Percentiles rank a stretch among this genome's conserved stretches.
Evolutionary conservation across 2,329 filamentous ascomycete species (phyloP).

Genomic region (Phoma sp.): DNA sequence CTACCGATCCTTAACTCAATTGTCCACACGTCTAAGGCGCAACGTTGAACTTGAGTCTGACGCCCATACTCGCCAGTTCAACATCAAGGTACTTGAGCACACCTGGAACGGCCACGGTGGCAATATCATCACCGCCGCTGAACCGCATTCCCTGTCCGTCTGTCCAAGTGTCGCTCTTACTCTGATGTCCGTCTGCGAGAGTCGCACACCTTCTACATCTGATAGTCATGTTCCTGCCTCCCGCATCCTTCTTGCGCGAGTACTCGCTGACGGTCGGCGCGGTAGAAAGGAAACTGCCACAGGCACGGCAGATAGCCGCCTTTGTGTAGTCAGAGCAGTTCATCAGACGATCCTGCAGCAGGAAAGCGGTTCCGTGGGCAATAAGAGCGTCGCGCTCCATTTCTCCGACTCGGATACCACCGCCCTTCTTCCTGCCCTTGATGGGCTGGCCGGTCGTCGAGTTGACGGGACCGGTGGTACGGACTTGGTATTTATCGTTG

Average conservation of each 20-base stretch:
- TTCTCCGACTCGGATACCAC: constrained; percentile 98
- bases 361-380: constrained; percentile 92
- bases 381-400: constrained; percentile 98
- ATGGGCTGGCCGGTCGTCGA: constrained; percentile 93
- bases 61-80: constrained; percentile 94
- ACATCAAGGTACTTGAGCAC: constrained; percentile 94
- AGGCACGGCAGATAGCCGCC: constrained; percentile 87
- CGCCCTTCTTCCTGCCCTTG: constrained; percentile 94
- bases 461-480: constrained; percentile 92
- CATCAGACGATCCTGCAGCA: constrained; percentile 93
- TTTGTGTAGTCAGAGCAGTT: constrained; percentile 96
- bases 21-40: constrained; percentile 48
- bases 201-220: constrained; percentile 81
- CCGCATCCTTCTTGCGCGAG: constrained; percentile 68
- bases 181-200: constrained; percentile 54
- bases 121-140: constrained; percentile 89
- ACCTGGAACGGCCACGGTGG: constrained; percentile 88
- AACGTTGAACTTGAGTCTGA: constrained; percentile 92
- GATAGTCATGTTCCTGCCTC: constrained; percentile 71
- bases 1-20: background rate
- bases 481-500: constrained; percentile 98
- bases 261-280: constrained; percentile 72
- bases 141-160: constrained; percentile 86
- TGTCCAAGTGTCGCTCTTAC: constrained; percentile 82
- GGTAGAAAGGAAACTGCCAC: constrained; percentile 89